Evolutionary conservation across 306 rosid species (phyloP), one percentile per base, ranked within the genome.

Genomic region (Chamaecrista fasciculata): DNA sequence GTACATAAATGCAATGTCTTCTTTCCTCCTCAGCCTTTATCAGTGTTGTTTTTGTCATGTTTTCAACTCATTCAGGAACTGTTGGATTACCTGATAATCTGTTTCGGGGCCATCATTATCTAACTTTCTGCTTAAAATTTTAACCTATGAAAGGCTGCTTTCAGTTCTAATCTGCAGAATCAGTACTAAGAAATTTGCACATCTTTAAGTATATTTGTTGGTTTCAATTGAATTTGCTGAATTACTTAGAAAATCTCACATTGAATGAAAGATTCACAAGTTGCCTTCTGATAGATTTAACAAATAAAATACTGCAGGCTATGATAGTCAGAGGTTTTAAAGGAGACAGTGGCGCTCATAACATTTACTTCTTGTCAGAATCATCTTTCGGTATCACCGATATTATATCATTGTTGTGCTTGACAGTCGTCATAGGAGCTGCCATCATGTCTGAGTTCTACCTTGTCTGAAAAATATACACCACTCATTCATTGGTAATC

Each of bases 241-340:
- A 62, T 39, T 23, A 55, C 44, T 56, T n/a, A 25, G 40, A 62
- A 26, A 33, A 8, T 0, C 21, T 9, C 46, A 67, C 0, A 23
- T 57, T 5, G 20, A 59, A 6, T 15, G 9, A 23, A 19, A 61
- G 2, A 4, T n/a, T 61, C 1, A 9, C 36, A 19, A 31, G 25
- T 66, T 56, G 49, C 50, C 12, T 43, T 77, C 74, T 71, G 73
- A 72, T 25, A 36, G 61, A 33, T 71, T 58, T 33, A 47, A 44
- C 61, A 23, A 59, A 33, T 70, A 67, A 55, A 69, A 29, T 25
- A 6, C 25, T 76, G 76, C 87, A 93, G 98, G 98, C 98, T 48
- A 93, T 93, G 98, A 88, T 93, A 53, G 96, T 82, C 51, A 85
- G 98, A 83, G 98, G 98, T 33, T 93, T 93, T 65, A 87, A 89